Evolutionary conservation across 768 basidiomycete genomes (phyloP), one percentile per base, ranked within the genome.

Genomic region (Naematelia aurantialba): DNA sequence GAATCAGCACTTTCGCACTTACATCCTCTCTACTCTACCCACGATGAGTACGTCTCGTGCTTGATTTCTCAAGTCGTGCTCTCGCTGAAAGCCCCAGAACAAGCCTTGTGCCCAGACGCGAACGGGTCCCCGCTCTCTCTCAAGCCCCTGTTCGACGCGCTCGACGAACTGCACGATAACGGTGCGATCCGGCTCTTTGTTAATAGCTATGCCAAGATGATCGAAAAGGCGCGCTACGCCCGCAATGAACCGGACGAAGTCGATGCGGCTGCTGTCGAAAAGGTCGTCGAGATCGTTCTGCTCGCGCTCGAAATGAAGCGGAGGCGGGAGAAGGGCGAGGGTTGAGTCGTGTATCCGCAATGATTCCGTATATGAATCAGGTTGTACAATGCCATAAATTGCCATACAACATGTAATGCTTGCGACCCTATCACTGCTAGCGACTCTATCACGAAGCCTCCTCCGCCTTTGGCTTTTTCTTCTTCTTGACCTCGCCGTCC

Each of bases 221-320:
- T 75, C 19, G 68, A 70, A 27, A 60, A 64, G 39, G 73, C 72
- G 13, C 53, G 63, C 29, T 76, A 68, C 54, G 67, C 61, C 11
- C 61, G 66, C 13, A 59, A 63, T 13, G 75, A 76, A 52, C 75
- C 75, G 25, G 60, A 24, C 24, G 73, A 73, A 53, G 59, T 52
- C 24, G 70, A 75, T 45, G 74, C 70, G 13, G 70, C 65, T 49
- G 67, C 70, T 14, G 63, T 60, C 29, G 64, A 72, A 48, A 74
- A 71, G 59, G 58, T 76, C 12, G 67, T 75, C 4, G 66, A 70
- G 46, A 60, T 74, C 24, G 59, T 75, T 3, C 50, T 71, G 39
- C 55, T 69, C 21, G 65, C 72, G 67, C 72, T 57, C 34, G 56
- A 57, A 21, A 24, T 57, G 27, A 30, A 31, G 30, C 25, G 56